Base-by-base conservation (phyloP, 148 eudicot species). In the Camellia lanceoleosa region DNA sequence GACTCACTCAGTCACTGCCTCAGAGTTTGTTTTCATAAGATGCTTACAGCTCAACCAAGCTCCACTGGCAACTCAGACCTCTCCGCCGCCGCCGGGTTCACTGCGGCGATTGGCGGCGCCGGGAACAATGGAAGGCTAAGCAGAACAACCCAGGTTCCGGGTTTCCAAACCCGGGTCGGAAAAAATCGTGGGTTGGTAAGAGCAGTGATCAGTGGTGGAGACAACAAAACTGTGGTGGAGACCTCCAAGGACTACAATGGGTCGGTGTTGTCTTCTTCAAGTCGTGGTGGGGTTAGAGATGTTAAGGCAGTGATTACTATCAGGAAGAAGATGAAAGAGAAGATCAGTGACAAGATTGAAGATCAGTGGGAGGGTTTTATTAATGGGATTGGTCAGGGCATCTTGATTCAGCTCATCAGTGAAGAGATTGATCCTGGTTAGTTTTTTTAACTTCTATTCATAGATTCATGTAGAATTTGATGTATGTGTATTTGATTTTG, bases 261-360 rank as follows among this genome's bases (percentile, higher is more conserved):
- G 72, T 72, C 86, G 58, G 74, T 73, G 66, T 10, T 72, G 65
- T 58, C 44, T 62, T 80, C 83, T 19, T 46, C 79, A 46, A 56
- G 13, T 20, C 73, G 78, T 52, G 80, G 81, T 42, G 81, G 80
- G 62, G 55, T 86, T 13, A 30, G 38, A 30, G 80, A 87, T 82
- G 94, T 94, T 38, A 92, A 75, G 75, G 98, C 98, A 47, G 85
- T 87, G 76, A 78, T 94, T 68, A 89, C 73, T 2, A 86, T 94
- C 54, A 91, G 91, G 85, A 94, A 86, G 84, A 94, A 94, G 85
- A 88, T 94, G 84, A 92, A 86, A 47, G 94, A 88, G 84, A 92
- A 79, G 74, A 58, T 93, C 60, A 76, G 54, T 82, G 94, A 92
- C 43, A 94, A 89, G 88, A 51, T 91, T 82, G 92, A 88, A 69